Conservation (phyloP, 768 basidiomycete species). For the Paxillus rubicundulus region DNA sequence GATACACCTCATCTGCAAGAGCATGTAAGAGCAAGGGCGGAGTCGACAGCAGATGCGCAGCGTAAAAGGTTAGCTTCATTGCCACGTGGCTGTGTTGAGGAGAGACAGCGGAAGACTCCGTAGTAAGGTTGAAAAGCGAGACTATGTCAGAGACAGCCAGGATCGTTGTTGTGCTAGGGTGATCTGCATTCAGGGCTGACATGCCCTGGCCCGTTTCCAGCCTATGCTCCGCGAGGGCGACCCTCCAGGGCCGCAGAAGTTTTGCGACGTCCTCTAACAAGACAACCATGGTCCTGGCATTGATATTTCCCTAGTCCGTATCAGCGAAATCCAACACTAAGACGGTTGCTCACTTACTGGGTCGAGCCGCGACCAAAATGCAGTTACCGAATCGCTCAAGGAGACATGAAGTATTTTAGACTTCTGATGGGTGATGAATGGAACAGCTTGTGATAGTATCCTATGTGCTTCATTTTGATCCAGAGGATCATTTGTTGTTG, state of each 20-base stretch:
- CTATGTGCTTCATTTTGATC: constrained; percentile 47
- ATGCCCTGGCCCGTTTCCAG: background rate
- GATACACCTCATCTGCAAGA: constrained; percentile 42
- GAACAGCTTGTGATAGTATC: constrained; percentile 51
- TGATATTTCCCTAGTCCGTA: constrained; percentile 29
- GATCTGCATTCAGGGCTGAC: constrained; percentile 4
- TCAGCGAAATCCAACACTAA: constrained; percentile 12
- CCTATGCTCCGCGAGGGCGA: constrained; percentile 12
- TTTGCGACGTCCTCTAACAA: constrained; percentile 54
- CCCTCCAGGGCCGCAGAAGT: constrained; percentile 48
- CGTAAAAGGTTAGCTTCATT: constrained; percentile 70
- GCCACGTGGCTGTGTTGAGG: constrained; percentile 35
- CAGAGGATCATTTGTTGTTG: constrained; percentile 35
- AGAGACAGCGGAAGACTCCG: constrained; percentile 1
- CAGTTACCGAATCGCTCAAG: constrained; percentile 52
- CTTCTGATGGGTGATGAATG: constrained; percentile 62
- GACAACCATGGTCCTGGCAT: constrained; percentile 44
- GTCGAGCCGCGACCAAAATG: constrained; percentile 64
- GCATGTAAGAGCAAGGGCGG: constrained; percentile 40
- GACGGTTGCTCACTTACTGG: constrained; percentile 21
- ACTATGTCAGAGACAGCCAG: constrained; percentile 27
- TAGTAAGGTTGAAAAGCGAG: constrained; percentile 16
- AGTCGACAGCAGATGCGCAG: constrained; percentile 55
- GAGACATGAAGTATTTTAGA: constrained; percentile 53
- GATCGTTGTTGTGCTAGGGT: constrained; percentile 15